Percentiles rank a stretch among this genome's conserved stretches.
Conservation (phyloP, 2,329 filamentous ascomycete species). For the Truncatella angustata region DNA sequence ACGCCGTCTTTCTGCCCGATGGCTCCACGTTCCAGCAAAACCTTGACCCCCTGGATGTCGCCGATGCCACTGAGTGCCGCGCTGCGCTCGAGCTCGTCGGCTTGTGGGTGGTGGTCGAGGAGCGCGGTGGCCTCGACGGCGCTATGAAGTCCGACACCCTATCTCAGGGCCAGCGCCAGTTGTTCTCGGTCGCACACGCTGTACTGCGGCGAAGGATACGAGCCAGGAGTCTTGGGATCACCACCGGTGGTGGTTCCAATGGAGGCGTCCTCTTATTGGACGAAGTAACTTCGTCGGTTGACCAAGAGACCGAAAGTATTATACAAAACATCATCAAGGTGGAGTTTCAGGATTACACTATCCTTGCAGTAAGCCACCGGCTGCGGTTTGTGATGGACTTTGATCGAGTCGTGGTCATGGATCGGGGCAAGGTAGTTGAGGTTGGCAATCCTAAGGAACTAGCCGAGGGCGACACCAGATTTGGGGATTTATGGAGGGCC, state of each 20-base stretch:
- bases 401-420: conserved; percentile 42
- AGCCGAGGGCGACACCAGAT: conserved; percentile 24
- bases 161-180: conserved; percentile 35
- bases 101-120: conserved; percentile 29
- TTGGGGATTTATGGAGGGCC: conserved; percentile 31
- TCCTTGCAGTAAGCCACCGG: conserved; percentile 28
- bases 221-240: background rate
- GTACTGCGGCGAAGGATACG: conserved; percentile 41
- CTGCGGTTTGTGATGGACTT: conserved; percentile 39
- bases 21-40: conserved; percentile 39
- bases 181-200: conserved; percentile 62
- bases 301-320: background rate
- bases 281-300: conserved; percentile 3
- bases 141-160: background rate
- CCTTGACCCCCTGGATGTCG: conserved; percentile 37
- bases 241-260: background rate
- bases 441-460: conserved; percentile 24
- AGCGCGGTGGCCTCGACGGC: conserved; percentile 31
- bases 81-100: conserved; percentile 33
- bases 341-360: conserved; percentile 33
- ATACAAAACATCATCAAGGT: conserved; percentile 8
- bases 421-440: conserved; percentile 40
- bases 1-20: conserved; percentile 49
- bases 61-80: conserved; percentile 32
- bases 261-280: background rate